Conservation (phyloP, 2,329 filamentous ascomycete species). For the Apiospora aurea region DNA sequence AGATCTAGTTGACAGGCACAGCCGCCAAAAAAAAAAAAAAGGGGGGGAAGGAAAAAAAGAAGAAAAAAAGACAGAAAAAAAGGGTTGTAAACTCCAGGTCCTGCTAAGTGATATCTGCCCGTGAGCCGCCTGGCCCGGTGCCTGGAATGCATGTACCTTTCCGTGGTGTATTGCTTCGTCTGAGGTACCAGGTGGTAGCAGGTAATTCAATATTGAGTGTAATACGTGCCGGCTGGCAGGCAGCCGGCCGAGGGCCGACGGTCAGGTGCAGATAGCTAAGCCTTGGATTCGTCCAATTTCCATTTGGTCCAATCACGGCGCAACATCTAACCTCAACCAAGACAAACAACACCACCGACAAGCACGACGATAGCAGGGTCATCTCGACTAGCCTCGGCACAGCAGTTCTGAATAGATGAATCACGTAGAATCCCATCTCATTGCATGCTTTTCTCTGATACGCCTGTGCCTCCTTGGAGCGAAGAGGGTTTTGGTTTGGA, state of each 20-base stretch:
- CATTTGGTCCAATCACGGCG: slow-evolving; percentile 8
- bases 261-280: background rate
- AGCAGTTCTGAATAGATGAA: background rate
- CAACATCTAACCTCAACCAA: background rate
- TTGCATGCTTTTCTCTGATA: background rate
- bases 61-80: no score
- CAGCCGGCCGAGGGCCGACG: background rate
- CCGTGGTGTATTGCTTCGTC: background rate
- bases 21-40: background rate
- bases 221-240: background rate
- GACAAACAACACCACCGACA: slow-evolving; percentile 2
- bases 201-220: background rate
- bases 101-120: background rate
- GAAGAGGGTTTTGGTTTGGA: background rate
- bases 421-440: background rate
- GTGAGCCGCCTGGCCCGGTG: slow-evolving; percentile 1
- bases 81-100: background rate
- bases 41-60: no score
- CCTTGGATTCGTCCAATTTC: slow-evolving; percentile 8
- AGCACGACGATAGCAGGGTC: background rate
- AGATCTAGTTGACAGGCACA: slow-evolving; percentile 1
- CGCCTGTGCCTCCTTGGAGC: background rate
- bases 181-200: no score
- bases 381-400: background rate
- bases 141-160: background rate